phyloP scores from a whole-genome alignment of 75 land plant genomes.

The Cryptomeria japonica region DNA sequence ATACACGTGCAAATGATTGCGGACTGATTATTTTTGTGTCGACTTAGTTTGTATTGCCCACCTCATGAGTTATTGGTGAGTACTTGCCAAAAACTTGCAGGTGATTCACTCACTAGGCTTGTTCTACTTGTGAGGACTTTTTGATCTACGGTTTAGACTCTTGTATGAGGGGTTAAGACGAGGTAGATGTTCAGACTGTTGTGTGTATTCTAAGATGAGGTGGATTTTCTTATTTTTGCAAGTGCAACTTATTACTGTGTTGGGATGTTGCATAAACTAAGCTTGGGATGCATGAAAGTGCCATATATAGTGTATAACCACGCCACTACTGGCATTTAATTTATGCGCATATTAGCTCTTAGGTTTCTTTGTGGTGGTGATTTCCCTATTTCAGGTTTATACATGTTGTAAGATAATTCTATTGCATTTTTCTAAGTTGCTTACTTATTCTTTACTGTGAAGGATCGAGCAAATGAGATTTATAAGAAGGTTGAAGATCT shows the following conservation, averaged over 20 bases:
- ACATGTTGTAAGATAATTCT: not conserved
- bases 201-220: not conserved
- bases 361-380: not conserved
- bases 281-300: not conserved
- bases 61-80: too few relatives aligned
- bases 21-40: too few relatives aligned
- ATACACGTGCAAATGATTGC: too few relatives aligned
- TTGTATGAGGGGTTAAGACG: not conserved
- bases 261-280: not conserved
- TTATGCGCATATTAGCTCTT: not conserved
- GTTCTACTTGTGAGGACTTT: too few relatives aligned
- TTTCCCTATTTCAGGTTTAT: not conserved
- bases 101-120: too few relatives aligned
- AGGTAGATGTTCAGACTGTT: not conserved
- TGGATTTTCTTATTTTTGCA: not conserved
- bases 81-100: too few relatives aligned
- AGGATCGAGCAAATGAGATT: constrained; percentile 97
- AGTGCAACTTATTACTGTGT: not conserved
- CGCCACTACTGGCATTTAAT: not conserved
- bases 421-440: not conserved
- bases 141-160: not conserved
- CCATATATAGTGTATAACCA: not conserved
- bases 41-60: too few relatives aligned
- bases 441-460: constrained; percentile 22
- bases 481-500: constrained; percentile 95